A percentile compares a stretch with the other conserved stretches of the same genome.
These are phyloP conservation scores for Solidago caesia DNA, from an alignment of 129 eudicot species.

Conservation along the genomic window DNA sequence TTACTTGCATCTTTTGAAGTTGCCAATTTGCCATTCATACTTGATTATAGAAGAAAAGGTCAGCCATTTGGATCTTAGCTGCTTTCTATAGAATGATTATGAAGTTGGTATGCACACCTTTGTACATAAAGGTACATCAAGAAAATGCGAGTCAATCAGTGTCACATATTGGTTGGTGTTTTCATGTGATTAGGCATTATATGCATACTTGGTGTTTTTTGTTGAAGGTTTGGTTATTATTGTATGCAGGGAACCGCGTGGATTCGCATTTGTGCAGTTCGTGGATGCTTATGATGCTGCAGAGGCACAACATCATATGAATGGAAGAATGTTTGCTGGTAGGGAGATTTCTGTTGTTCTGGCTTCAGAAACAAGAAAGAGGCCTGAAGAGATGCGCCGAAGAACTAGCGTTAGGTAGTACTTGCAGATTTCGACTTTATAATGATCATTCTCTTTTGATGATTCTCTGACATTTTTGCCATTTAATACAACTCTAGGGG, in stretches of 20 bases:
- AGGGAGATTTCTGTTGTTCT: conserved; percentile 70
- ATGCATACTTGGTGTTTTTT: not conserved
- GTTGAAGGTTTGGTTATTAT: not conserved
- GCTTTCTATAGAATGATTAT: conserved; percentile 35
- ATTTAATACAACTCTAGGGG: conserved; percentile 39
- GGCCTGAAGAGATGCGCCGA: conserved; percentile 79
- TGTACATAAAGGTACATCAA: conserved; percentile 36
- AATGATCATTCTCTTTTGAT: not conserved
- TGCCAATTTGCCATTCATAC: conserved; percentile 56
- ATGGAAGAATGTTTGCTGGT: conserved; percentile 65
- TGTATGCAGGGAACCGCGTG: conserved; percentile 70
- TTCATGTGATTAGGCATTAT: conserved; percentile 4
- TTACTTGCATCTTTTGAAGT: conserved; percentile 59
- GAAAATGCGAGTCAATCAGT: conserved; percentile 12
- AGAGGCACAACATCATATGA: conserved; percentile 75
- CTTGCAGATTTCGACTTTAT: not conserved
- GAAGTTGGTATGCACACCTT: conserved; percentile 33
- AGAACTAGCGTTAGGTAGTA: conserved; percentile 55
- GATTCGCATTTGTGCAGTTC: conserved; percentile 81
- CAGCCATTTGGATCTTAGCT: conserved; percentile 46
- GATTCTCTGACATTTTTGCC: conserved; percentile 12
- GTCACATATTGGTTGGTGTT: conserved; percentile 24
- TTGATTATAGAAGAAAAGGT: conserved; percentile 62
- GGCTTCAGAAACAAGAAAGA: conserved; percentile 68
- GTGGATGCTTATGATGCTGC: conserved; percentile 72